These are phyloP conservation scores for Sorghum bicolor DNA, from an alignment of 176 grass and related monocot genomes.

Conservation along the genomic window Sorghum_bicolor_NCBIv3 NC_012874.2:67941501-67942000, in stretches of 20 bases:
- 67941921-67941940: neutral
- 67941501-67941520: neutral
- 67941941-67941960: neutral
- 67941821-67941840: neutral
- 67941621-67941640: slow-evolving; percentile 10
- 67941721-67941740: neutral
- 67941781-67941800: neutral
- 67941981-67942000: too few relatives aligned
- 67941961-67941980: neutral
- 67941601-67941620: neutral
- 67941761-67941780: neutral
- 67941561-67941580: neutral
- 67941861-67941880: neutral
- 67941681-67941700: neutral
- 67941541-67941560: neutral
- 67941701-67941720: slow-evolving; percentile 36
- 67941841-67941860: neutral
- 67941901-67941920: too few relatives aligned
- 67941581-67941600: slow-evolving; percentile 16
- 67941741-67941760: neutral
- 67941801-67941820: neutral
- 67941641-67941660: neutral
- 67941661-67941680: neutral
- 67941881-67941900: too few relatives aligned
- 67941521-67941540: neutral